These are phyloP conservation scores for Salix arbutifolia DNA, from an alignment of 345 rosid genomes.

Conservation along the genomic window DNA sequence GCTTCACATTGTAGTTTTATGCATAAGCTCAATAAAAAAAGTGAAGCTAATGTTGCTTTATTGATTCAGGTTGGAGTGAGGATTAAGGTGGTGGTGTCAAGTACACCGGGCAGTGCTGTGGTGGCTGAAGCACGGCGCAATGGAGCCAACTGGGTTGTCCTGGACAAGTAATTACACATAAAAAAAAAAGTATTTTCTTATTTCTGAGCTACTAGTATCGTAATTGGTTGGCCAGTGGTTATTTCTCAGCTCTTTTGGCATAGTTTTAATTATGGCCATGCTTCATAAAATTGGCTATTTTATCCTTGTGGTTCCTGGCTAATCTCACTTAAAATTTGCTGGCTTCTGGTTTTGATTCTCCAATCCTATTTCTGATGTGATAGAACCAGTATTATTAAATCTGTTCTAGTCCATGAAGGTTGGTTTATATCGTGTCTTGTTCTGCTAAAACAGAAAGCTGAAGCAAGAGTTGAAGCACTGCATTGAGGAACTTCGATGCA, in stretches of 20 bases:
- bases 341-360: neutral
- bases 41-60: slow-evolving; percentile 1
- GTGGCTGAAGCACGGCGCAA: slow-evolving; percentile 53
- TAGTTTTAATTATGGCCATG: neutral
- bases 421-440: neutral
- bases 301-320: neutral
- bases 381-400: too few relatives aligned
- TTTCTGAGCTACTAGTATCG: slow-evolving; percentile 32
- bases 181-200: slow-evolving; percentile 52
- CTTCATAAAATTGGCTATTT: neutral
- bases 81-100: slow-evolving; percentile 66
- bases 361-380: neutral
- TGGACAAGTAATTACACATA: slow-evolving; percentile 72
- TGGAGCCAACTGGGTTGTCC: slow-evolving; percentile 71
- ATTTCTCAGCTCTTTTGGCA: neutral
- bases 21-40: neutral
- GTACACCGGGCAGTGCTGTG: slow-evolving; percentile 46
- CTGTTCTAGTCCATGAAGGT: too few relatives aligned
- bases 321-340: neutral
- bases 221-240: slow-evolving; percentile 15
- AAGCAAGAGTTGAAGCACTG: slow-evolving; percentile 62
- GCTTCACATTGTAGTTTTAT: neutral
- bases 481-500: slow-evolving; percentile 66
- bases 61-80: slow-evolving; percentile 56
- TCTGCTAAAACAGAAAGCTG: slow-evolving; percentile 49